Conservation (phyloP, 2,329 filamentous ascomycete genomes). For the Berkeleyomyces basicola region DNA sequence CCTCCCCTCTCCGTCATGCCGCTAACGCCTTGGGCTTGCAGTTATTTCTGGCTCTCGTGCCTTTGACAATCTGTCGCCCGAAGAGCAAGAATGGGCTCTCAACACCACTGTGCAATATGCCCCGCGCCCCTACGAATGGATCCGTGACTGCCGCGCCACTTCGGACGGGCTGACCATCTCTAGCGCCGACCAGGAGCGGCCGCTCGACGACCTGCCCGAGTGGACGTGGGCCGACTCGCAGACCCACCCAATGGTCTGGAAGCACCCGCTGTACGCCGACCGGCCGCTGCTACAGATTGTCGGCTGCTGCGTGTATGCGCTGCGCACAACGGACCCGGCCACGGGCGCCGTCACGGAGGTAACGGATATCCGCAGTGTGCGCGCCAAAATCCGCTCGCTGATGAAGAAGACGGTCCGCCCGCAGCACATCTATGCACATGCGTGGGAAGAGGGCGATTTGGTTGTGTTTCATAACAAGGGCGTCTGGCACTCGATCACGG, state of each 20-base stretch:
- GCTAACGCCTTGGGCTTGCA: background rate
- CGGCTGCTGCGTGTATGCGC: slow-evolving; percentile 11
- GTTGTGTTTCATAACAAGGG: slow-evolving; percentile 22
- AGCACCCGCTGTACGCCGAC: slow-evolving; percentile 6
- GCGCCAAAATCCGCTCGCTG: slow-evolving; percentile 7
- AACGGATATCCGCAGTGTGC: slow-evolving; percentile 8
- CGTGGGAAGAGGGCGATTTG: slow-evolving; percentile 19
- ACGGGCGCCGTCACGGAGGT: slow-evolving; percentile 7
- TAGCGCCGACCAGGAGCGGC: slow-evolving; percentile 5
- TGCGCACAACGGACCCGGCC: slow-evolving; percentile 8
- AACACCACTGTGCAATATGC: slow-evolving; percentile 12
- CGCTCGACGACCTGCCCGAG: slow-evolving; percentile 3
- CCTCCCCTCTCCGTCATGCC: background rate
- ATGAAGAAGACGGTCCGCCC: slow-evolving; percentile 17
- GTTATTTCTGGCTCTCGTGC: slow-evolving; percentile 11
- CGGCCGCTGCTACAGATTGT: slow-evolving; percentile 10
- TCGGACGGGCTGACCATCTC: slow-evolving; percentile 9
- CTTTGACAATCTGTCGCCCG: slow-evolving; percentile 9
- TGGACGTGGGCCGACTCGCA: slow-evolving; percentile 12
- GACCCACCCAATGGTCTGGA: slow-evolving; percentile 12
- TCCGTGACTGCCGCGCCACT: slow-evolving; percentile 10
- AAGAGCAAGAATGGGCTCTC: slow-evolving; percentile 12
- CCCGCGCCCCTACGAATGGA: slow-evolving; percentile 11
- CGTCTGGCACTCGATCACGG: slow-evolving; percentile 21
- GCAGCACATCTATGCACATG: slow-evolving; percentile 20